Evolutionary conservation across 108 stramenopile species (phyloP).

Genomic region (Nitzschia sp.): DNA sequence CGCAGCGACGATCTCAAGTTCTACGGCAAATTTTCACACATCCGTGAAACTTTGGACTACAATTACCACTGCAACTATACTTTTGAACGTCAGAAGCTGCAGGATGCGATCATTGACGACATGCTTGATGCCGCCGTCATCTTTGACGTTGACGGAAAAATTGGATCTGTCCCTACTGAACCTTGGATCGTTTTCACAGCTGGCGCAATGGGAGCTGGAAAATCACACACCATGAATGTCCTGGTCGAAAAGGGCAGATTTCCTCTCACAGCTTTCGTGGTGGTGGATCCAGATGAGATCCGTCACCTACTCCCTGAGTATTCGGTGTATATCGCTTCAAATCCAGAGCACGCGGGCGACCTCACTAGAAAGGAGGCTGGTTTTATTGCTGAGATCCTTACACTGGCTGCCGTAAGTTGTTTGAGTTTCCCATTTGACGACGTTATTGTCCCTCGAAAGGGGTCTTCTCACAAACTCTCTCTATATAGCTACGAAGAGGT

Average conservation of each 20-base stretch:
- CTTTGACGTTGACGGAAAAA: slow-evolving; percentile 60
- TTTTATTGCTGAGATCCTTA: slow-evolving; percentile 74
- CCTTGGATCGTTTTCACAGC: slow-evolving; percentile 91
- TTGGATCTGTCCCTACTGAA: slow-evolving; percentile 80
- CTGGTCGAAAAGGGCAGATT: slow-evolving; percentile 67
- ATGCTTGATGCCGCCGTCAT: slow-evolving; percentile 57
- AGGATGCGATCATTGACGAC: slow-evolving; percentile 63
- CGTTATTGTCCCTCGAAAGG: too few species aligned
- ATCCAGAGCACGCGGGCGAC: slow-evolving; percentile 67
- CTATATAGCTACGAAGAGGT: slow-evolving; percentile 57
- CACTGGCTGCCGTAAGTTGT: slow-evolving; percentile 78
- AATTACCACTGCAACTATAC: slow-evolving; percentile 71
- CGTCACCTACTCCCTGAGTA: slow-evolving; percentile 77
- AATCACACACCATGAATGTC: slow-evolving; percentile 75
- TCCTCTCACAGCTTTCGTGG: slow-evolving; percentile 79
- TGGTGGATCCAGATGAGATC: slow-evolving; percentile 88
- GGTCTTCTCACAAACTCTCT: too few species aligned
- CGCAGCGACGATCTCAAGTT: slow-evolving; percentile 40
- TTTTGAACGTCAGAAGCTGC: slow-evolving; percentile 64
- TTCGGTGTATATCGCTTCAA: slow-evolving; percentile 60
- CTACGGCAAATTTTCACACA: slow-evolving; percentile 60
- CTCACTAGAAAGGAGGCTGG: slow-evolving; percentile 84
- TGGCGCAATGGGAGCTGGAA: slow-evolving; percentile 89
- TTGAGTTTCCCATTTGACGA: too few species aligned
- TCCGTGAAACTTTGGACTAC: slow-evolving; percentile 65